Percentiles rank a stretch among this genome's conserved stretches.
Evolutionary conservation across 306 rosid species (phyloP).

Genomic region (Pueraria montana): DNA sequence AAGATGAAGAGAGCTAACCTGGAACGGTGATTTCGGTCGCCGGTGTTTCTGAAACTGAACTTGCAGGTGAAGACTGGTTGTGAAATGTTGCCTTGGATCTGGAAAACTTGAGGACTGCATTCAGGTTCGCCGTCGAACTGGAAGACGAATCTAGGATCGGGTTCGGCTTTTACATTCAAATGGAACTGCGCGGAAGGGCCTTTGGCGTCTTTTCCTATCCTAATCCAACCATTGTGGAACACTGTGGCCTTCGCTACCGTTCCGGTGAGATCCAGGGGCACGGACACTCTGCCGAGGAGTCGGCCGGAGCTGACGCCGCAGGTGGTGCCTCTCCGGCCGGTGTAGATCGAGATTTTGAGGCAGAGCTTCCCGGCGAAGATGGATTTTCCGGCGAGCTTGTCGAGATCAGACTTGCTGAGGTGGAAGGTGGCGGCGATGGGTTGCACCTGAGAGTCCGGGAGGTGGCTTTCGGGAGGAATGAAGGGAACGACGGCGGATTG

Average conservation of each 20-base stretch:
- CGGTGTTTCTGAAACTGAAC: conserved; percentile 71
- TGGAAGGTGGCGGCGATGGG: conserved; percentile 72
- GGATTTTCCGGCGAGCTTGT: conserved; percentile 55
- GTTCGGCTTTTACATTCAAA: conserved; percentile 73
- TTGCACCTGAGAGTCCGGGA: conserved; percentile 57
- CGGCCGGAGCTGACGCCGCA: conserved; percentile 75
- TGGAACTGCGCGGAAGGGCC: conserved; percentile 74
- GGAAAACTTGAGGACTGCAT: conserved; percentile 82
- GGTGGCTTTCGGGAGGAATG: conserved; percentile 53
- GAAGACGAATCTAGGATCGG: conserved; percentile 78
- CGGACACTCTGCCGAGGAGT: conserved; percentile 61
- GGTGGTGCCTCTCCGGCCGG: conserved; percentile 67
- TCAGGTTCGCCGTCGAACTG: conserved; percentile 86
- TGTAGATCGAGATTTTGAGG: conserved; percentile 69
- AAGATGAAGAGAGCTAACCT: conserved; percentile 48
- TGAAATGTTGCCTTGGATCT: conserved; percentile 73
- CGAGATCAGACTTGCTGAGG: conserved; percentile 69
- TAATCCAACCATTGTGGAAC: conserved; percentile 76
- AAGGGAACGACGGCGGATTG: conserved; percentile 75
- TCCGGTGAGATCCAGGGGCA: conserved; percentile 68
- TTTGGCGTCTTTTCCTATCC: conserved; percentile 65
- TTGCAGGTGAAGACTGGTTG: conserved; percentile 85
- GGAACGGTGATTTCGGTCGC: conserved; percentile 71
- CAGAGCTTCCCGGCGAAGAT: conserved; percentile 58
- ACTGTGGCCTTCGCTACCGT: conserved; percentile 53